Evolutionary conservation across 768 basidiomycete species (phyloP), one percentile per base, ranked within the genome.

Genomic region (Mycena belliarum): DNA sequence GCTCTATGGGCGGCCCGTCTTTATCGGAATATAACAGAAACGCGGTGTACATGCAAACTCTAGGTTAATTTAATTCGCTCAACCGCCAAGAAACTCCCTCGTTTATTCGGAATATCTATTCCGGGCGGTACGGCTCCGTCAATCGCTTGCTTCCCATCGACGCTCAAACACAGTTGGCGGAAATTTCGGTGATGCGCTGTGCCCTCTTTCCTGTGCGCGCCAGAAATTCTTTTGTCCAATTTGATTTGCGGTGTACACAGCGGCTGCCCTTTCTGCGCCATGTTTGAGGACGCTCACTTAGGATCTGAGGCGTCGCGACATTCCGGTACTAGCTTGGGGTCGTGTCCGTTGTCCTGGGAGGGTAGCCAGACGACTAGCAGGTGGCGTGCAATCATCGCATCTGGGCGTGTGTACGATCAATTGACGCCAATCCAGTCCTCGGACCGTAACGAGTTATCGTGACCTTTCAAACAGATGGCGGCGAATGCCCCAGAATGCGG

Each of bases 181-280:
- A 29, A 28, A 12, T 5, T 24, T 42, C 54, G 21, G 24, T 35
- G 47, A 55, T 55, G 23, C 35, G 48, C 42, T 49, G 8, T 37
- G 35, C 33, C 52, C 43, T 53, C 38, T 46, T 18, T 44, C 47
- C 47, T 55, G 55, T 49, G 54, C 21, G 38, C 38, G 33, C 33
- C 23, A 24, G 20, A 2, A 4, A 18, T 55, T 33, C 35, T 33
- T 4, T 25, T 43, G 28, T 7, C 47, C 55, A 10, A 14, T 33
- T 42, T 7, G 6, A 49, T 43, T 49, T 55, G 47, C 47, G 18
- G 29, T 55, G 46, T 28, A 38, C 37, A 55, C 40, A 32, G 26
- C 40, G 18, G 41, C 6, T 35, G 14, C 9, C 6, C 7, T 35
- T 35, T 35, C 33, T 35, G 33, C 10, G 25, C 35, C 14, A 26